phyloP scores from a whole-genome alignment of 2,329 filamentous ascomycete genomes.

The Cytospora mali region DNA sequence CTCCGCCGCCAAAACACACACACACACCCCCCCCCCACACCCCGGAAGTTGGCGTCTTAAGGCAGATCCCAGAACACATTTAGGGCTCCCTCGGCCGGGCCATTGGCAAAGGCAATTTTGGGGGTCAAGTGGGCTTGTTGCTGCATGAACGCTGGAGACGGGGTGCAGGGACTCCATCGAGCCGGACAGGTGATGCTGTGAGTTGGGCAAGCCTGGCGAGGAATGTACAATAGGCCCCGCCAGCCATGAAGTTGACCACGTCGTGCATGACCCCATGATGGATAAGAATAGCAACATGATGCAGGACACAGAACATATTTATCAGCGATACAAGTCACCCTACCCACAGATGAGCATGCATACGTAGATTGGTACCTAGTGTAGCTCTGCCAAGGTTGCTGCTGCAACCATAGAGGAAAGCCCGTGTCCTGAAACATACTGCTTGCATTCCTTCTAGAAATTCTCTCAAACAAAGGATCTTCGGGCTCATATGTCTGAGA shows the following conservation, averaged over 20 bases:
- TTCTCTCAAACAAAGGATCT: background rate
- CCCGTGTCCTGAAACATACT: slow-evolving; percentile 5
- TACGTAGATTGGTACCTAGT: too few relatives aligned
- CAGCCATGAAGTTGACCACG: background rate
- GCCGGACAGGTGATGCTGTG: background rate
- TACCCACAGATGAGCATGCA: background rate
- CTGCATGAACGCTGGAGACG: slow-evolving; percentile 20
- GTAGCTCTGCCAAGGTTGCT: background rate
- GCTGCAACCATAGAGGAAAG: background rate
- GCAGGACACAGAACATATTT: background rate
- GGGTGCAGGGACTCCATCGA: slow-evolving; percentile 9
- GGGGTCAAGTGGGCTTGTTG: slow-evolving; percentile 10
- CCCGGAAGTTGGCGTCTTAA: background rate
- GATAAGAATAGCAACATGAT: background rate
- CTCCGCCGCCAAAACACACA: background rate
- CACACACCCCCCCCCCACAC: too few relatives aligned
- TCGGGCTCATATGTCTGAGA: slow-evolving; percentile 2
- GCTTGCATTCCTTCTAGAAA: background rate
- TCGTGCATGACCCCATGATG: background rate
- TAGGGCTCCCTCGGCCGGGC: background rate
- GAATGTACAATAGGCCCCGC: background rate
- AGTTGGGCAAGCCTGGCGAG: too few relatives aligned
- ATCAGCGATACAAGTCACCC: background rate
- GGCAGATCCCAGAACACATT: background rate
- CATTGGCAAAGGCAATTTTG: slow-evolving; percentile 5